These are phyloP conservation scores for Nicotiana undulata DNA, from an alignment of 257 asterid genomes.

Conservation along the genomic window DNA sequence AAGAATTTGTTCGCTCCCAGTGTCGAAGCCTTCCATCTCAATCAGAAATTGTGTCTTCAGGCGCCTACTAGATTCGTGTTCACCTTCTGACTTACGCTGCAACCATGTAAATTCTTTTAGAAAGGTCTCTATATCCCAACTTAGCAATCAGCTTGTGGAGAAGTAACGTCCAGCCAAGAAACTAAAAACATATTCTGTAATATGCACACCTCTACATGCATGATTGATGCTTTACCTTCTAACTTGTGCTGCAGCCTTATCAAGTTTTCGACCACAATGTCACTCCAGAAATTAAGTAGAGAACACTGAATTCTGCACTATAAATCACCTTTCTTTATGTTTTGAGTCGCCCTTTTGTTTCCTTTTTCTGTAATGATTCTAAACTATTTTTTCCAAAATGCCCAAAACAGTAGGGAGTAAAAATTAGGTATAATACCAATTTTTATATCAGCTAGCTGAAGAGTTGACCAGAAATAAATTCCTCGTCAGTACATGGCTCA, in stretches of 20 bases:
- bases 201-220: neutral
- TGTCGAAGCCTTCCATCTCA: constrained; percentile 99
- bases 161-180: neutral
- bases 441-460: neutral
- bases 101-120: constrained; percentile 21
- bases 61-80: constrained; percentile 97
- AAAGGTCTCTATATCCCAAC: neutral
- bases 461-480: neutral
- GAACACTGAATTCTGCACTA: neutral
- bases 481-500: neutral
- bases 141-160: neutral
- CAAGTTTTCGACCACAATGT: neutral
- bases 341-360: neutral
- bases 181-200: neutral
- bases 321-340: neutral
- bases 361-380: neutral
- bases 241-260: neutral
- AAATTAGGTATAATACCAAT: neutral
- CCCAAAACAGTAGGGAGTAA: neutral
- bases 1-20: constrained; percentile 75
- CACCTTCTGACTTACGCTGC: constrained; percentile 99
- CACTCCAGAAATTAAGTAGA: neutral
- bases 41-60: constrained; percentile 95
- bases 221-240: neutral
- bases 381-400: neutral